Evolutionary conservation across 2,329 filamentous ascomycete species (phyloP).

Genomic region (Fusarium sp.): DNA sequence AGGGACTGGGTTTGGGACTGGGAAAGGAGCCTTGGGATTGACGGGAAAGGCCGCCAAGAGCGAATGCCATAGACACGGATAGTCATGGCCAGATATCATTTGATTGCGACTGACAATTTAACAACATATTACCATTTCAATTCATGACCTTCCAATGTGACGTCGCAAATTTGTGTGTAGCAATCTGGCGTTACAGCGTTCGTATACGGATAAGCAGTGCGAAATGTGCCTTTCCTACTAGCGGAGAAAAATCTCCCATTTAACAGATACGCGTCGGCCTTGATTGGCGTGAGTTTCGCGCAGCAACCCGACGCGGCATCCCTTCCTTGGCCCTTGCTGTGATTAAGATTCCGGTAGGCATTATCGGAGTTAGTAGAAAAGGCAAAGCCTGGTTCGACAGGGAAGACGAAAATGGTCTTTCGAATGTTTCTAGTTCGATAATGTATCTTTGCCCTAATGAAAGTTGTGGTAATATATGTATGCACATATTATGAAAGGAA

Average conservation of each 20-base stretch:
- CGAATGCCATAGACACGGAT: slow-evolving; percentile 43
- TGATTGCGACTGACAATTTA: slow-evolving; percentile 36
- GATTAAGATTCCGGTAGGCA: slow-evolving; percentile 1
- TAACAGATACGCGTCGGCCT: slow-evolving; percentile 13
- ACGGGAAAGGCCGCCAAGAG: slow-evolving; percentile 39
- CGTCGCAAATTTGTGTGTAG: background rate
- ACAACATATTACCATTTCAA: background rate
- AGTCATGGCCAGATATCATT: slow-evolving; percentile 44
- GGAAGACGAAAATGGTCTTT: too few species aligned
- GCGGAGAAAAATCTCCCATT: background rate
- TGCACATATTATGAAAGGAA: too few species aligned
- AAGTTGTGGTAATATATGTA: too few species aligned
- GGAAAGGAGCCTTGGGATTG: slow-evolving; percentile 41
- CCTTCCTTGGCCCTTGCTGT: slow-evolving; percentile 1
- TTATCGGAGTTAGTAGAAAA: background rate
- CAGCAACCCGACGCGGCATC: slow-evolving; percentile 12
- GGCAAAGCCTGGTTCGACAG: background rate
- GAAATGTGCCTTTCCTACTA: background rate
- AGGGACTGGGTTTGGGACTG: slow-evolving; percentile 38
- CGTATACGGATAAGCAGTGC: background rate
- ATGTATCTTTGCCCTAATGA: too few species aligned
- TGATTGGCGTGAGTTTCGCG: slow-evolving; percentile 27
- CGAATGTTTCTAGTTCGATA: too few species aligned
- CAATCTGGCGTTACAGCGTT: background rate
- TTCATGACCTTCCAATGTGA: background rate